Base-by-base conservation (phyloP, 306 rosid species). In the Quercus rubra region DNA sequence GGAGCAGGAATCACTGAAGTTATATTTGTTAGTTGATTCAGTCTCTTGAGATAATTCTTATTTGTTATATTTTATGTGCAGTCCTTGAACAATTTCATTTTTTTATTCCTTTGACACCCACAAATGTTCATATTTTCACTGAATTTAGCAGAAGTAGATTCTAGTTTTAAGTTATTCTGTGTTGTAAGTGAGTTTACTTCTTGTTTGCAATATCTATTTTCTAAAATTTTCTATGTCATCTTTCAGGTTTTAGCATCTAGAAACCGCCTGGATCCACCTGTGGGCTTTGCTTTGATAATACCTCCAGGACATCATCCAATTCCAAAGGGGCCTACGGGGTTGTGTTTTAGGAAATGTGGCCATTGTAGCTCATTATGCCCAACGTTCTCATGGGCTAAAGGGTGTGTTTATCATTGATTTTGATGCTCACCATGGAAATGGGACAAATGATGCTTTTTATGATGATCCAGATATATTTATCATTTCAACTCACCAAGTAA, bases 301-400 rank as follows among this genome's bases (percentile, higher is more conserved):
- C 99, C 97, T n/a, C 99, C 97, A 6, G 97, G 99, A 75, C 99
- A 94, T 81, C 97, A 92, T 80, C 97, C 97, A n/a, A 79, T 94
- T 76, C 97, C 99, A 55, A 75, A 91, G 84, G 97, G 97, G 74
- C 95, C 97, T 6, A 92, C 91, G 97, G 97, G 99, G 49, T 94
- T 92, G 99, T 77, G 86, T 94, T 81, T 92, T 92, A 41, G 97
- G 95, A 84, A 94, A 94, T 83, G 90, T 94, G 71, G 99, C 97
- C 58, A 86, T 92, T 80, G 97, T 95, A 0, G 97, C 99, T 78
- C 97, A 95, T 77, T 88, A 92, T 85, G 95, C 97, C 43, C 99
- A 94, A 81, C 90, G 80, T 71, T 92, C 74, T 31, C 99, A 94
- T 71, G 94, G 95, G 71, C 79, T 94, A 73, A 92, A 84, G 84